Conservation (phyloP, 768 basidiomycete genomes). For the Aureoboletus auriporus region DNA sequence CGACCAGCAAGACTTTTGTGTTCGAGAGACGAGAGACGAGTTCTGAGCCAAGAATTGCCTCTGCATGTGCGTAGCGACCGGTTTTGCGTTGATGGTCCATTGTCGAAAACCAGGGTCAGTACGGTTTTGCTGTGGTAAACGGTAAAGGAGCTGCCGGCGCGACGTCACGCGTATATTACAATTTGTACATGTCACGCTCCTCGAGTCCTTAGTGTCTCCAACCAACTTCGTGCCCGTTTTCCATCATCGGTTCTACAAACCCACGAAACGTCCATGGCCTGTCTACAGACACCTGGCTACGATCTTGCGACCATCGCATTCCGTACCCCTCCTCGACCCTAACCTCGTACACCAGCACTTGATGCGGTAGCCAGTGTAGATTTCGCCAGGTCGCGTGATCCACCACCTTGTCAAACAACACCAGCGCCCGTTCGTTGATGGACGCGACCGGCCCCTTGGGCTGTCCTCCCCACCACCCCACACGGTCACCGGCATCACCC, state of each 20-base stretch:
- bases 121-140: neutral
- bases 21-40: conserved; percentile 55
- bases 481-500: neutral
- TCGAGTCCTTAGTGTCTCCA: conserved; percentile 45
- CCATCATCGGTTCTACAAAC: conserved; percentile 67
- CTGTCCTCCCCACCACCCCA: conserved; percentile 56
- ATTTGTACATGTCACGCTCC: conserved; percentile 4
- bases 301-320: conserved; percentile 62
- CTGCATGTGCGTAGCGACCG: conserved; percentile 55
- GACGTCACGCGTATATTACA: conserved; percentile 15
- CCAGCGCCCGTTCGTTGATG: conserved; percentile 51
- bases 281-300: conserved; percentile 10
- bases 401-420: conserved; percentile 52
- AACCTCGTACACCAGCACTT: conserved; percentile 58
- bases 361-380: conserved; percentile 63
- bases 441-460: conserved; percentile 48
- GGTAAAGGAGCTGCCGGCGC: conserved; percentile 8
- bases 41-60: conserved; percentile 77
- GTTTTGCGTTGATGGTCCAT: conserved; percentile 9
- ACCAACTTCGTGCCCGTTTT: conserved; percentile 57
- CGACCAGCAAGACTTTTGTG: conserved; percentile 82
- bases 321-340: conserved; percentile 60
- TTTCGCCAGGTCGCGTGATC: conserved; percentile 55
- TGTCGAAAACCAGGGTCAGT: too few relatives aligned
- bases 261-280: conserved; percentile 51